Conservation (phyloP, 2,329 filamentous ascomycete genomes). For the Colletotrichum acutatum region DNA sequence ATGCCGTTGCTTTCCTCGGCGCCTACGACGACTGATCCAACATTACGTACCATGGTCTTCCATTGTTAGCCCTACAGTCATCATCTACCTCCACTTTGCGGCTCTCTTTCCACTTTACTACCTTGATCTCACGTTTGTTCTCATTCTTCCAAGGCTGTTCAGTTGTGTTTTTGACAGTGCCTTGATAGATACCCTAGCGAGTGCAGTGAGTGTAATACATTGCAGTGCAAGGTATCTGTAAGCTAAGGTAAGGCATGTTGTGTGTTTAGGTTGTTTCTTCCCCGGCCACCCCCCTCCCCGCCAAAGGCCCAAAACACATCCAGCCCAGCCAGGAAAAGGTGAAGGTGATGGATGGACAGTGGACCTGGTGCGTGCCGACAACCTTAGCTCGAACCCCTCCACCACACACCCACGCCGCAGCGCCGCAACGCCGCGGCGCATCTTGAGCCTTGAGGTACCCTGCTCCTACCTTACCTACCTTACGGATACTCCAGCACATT, state of each 20-base stretch:
- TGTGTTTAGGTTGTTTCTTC: slow-evolving; percentile 12
- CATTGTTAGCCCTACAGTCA: slow-evolving; percentile 13
- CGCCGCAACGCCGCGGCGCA: slow-evolving; percentile 8
- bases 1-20: slow-evolving; percentile 27
- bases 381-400: slow-evolving; percentile 21
- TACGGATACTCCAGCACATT: neutral
- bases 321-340: neutral
- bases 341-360: neutral
- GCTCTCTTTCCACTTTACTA: neutral
- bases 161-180: neutral
- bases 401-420: neutral
- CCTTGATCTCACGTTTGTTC: neutral
- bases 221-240: too few species aligned
- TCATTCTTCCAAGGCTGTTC: neutral
- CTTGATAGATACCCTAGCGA: too few species aligned
- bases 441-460: neutral
- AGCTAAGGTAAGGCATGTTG: too few species aligned
- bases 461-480: neutral
- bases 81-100: slow-evolving; percentile 13
- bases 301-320: slow-evolving; percentile 19
- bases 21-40: slow-evolving; percentile 16
- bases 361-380: slow-evolving; percentile 1
- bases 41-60: slow-evolving; percentile 30
- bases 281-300: slow-evolving; percentile 21
- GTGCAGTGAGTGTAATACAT: neutral